Base-by-base conservation (phyloP, 169 alveolate genomes). In the Plasmodium ovale region DNA sequence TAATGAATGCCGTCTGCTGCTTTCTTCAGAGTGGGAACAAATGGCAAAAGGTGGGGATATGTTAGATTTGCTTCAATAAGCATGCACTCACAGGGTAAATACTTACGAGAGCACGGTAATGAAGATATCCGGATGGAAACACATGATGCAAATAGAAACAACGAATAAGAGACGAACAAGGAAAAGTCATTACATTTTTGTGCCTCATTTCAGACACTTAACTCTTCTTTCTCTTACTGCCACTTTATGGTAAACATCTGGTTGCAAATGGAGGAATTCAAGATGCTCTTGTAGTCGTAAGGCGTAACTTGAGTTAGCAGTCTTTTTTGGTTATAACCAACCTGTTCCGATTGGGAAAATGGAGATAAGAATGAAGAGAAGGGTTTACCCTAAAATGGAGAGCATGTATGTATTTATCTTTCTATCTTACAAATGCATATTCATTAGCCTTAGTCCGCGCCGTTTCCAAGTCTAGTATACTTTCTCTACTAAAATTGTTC, bases 261-360 rank as follows among this genome's bases (percentile, higher is more conserved):
- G 29, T 82, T 82, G 53, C 90, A 82, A 58, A 82, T 33, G 19
- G 54, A 33, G 21, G 70, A 82, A 65, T 82, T 82, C 27, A 82
- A 42, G 25, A 82, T 56, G 49, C 14, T 21, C 16, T 53, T 65
- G 69, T 82, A 82, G 21, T 82, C 90, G n/a, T 82, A 67, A 21
- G 90, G 90, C 31, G 90, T 82, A 42, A 82, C 51, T 37, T 82
- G 90, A 4, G 90, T 82, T 16, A 82, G 42, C 14, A 82, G 53
- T 44, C 90, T 64, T 42, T 59, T 82, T 42, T 82, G 90, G 44
- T 82, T 82, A 67, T 82, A 82, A 7, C 90, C 90, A 65, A 74
- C 88, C 88, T 74, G 65, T 35, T 47, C 25, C 12, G 5, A 51
- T 29, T 29, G 49, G 29, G 29, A 6, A 4, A 25, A 51, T 14